Conservation (phyloP, 1,284 basidiomycete species). For the Ustilago crameri region DNA sequence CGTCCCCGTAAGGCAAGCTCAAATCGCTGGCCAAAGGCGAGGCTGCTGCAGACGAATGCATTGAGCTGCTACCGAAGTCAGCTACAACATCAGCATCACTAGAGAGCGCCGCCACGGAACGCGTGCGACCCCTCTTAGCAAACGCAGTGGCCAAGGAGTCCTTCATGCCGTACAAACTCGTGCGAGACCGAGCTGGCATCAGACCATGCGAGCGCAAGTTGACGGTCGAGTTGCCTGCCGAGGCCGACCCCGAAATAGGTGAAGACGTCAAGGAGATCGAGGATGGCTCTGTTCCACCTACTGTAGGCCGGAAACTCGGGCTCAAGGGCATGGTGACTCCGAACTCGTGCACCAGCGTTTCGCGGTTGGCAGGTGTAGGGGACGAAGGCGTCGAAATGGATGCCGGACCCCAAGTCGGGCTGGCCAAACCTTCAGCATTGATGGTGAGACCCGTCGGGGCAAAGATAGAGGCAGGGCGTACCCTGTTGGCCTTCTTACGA, state of each 20-base stretch:
- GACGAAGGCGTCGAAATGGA: conserved; percentile 44
- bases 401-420: conserved; percentile 29
- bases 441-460: conserved; percentile 30
- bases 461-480: conserved; percentile 41
- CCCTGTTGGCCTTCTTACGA: conserved; percentile 42
- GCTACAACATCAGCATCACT: conserved; percentile 10
- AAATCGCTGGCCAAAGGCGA: conserved; percentile 36
- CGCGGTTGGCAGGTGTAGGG: conserved; percentile 18
- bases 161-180: conserved; percentile 40
- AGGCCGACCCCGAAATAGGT: conserved; percentile 25
- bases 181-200: conserved; percentile 28
- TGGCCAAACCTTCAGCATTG: conserved; percentile 29
- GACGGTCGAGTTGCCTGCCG: conserved; percentile 24
- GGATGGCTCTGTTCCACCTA: conserved; percentile 9
- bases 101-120: conserved; percentile 28
- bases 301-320: conserved; percentile 16
- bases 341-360: conserved; percentile 37
- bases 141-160: conserved; percentile 46
- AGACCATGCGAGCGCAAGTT: conserved; percentile 18
- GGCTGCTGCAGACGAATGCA: conserved; percentile 19
- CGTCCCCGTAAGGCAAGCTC: conserved; percentile 21
- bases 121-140: conserved; percentile 24
- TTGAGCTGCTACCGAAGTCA: conserved; percentile 20
- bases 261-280: conserved; percentile 35
- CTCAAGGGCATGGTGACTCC: conserved; percentile 23